Conservation (phyloP, 2,329 filamentous ascomycete species). For the Beauveria sp. region DNA sequence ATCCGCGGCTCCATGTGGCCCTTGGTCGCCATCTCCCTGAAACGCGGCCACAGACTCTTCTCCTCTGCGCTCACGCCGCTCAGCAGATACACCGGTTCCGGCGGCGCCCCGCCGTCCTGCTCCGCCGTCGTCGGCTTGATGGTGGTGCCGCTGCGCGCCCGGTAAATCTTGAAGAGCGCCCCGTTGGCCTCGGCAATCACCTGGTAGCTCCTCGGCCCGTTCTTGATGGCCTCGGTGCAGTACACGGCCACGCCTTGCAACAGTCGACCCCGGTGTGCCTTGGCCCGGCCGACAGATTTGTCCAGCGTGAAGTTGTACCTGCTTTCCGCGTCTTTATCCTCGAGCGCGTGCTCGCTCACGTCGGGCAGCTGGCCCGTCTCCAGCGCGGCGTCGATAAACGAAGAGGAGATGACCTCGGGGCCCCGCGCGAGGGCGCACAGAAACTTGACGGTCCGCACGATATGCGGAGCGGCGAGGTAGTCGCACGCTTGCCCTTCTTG, state of each 20-base stretch:
- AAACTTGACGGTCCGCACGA: slow-evolving; percentile 91
- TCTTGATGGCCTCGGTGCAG: slow-evolving; percentile 71
- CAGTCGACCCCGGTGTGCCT: slow-evolving; percentile 67
- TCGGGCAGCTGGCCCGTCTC: slow-evolving; percentile 58
- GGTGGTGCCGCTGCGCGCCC: slow-evolving; percentile 61
- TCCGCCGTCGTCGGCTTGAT: slow-evolving; percentile 59
- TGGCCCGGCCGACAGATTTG: slow-evolving; percentile 62
- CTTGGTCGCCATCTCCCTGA: slow-evolving; percentile 68
- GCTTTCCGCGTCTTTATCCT: slow-evolving; percentile 66
- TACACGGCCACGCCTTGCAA: slow-evolving; percentile 73
- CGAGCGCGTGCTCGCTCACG: slow-evolving; percentile 57
- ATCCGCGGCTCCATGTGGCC: slow-evolving; percentile 75
- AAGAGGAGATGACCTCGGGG: slow-evolving; percentile 66
- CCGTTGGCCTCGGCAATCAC: slow-evolving; percentile 85
- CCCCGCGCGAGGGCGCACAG: slow-evolving; percentile 78
- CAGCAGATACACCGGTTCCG: slow-evolving; percentile 75
- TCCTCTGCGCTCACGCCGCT: slow-evolving; percentile 62
- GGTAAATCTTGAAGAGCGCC: slow-evolving; percentile 71
- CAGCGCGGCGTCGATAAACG: slow-evolving; percentile 72
- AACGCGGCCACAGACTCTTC: slow-evolving; percentile 68
- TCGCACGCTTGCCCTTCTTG: slow-evolving; percentile 70
- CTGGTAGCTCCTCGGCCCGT: slow-evolving; percentile 77
- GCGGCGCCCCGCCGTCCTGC: slow-evolving; percentile 51
- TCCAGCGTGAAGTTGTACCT: slow-evolving; percentile 62
- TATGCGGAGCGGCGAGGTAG: slow-evolving; percentile 77